These are phyloP conservation scores for Pythium scleroteichum DNA, from an alignment of 352 stramenopile species.

Conservation along the genomic window DNA sequence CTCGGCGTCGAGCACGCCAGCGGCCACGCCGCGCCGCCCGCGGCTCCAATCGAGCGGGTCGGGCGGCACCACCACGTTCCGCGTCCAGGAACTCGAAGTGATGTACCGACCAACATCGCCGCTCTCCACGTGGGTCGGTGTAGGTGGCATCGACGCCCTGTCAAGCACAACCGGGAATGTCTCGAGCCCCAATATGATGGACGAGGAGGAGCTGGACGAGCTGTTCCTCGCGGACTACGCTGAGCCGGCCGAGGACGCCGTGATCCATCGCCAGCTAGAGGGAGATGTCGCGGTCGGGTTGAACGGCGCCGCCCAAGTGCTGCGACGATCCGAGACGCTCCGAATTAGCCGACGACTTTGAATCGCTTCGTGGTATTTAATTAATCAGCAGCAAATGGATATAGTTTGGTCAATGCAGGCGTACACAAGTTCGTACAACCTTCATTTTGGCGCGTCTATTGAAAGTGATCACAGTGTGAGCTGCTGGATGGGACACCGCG, in stretches of 20 bases:
- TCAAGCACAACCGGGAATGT: constrained; percentile 19
- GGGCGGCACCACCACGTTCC: constrained; percentile 43
- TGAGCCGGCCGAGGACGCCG: constrained; percentile 48
- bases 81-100: constrained; percentile 61
- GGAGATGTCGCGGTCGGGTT: constrained; percentile 20
- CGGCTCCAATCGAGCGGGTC: constrained; percentile 5
- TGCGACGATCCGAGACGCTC: constrained; percentile 19
- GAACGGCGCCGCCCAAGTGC: constrained; percentile 5
- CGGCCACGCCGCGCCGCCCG: neutral
- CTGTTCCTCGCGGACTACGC: constrained; percentile 56
- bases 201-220: constrained; percentile 45
- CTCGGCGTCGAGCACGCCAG: neutral
- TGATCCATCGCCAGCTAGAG: constrained; percentile 52
- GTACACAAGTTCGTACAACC: neutral
- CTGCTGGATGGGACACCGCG: constrained; percentile 45
- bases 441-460: neutral
- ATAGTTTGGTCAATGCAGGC: neutral
- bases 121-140: constrained; percentile 13
- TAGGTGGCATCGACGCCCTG: neutral
- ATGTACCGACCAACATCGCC: constrained; percentile 37
- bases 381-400: neutral
- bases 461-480: constrained; percentile 11
- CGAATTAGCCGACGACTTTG: constrained; percentile 20
- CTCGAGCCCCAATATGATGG: constrained; percentile 19
- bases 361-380: constrained; percentile 14